These are phyloP conservation scores for Nakazawaea ishiwadae DNA, from an alignment of 805 yeast species.

Conservation along the genomic window DNA sequence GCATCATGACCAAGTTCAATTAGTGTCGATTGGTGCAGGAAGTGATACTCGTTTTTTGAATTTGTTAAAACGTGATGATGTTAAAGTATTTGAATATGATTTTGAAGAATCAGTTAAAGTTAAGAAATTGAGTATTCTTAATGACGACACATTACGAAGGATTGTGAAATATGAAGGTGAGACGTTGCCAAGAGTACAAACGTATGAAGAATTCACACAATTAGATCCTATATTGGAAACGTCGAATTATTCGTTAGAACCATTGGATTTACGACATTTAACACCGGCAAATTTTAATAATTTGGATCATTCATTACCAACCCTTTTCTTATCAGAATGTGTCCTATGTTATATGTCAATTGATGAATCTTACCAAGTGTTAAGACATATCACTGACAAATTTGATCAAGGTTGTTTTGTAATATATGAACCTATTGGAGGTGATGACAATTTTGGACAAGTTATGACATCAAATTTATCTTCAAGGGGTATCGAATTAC, in stretches of 20 bases:
- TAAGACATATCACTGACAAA: slow-evolving; percentile 35
- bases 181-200: too few species aligned
- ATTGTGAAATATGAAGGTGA: slow-evolving; percentile 26
- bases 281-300: slow-evolving; percentile 16
- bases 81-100: slow-evolving; percentile 59
- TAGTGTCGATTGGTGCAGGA: slow-evolving; percentile 76
- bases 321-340: slow-evolving; percentile 68
- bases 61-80: slow-evolving; percentile 29
- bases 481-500: slow-evolving; percentile 57
- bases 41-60: slow-evolving; percentile 68
- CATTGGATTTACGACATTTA: slow-evolving; percentile 47
- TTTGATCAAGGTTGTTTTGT: slow-evolving; percentile 29
- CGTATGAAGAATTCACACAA: slow-evolving; percentile 19
- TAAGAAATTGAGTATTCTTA: slow-evolving; percentile 45
- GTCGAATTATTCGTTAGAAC: slow-evolving; percentile 44
- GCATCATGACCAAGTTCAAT: slow-evolving; percentile 34
- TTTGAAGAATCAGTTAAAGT: slow-evolving; percentile 48
- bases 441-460: slow-evolving; percentile 57
- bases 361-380: slow-evolving; percentile 37
- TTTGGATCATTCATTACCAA: slow-evolving; percentile 38
- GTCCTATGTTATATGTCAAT: slow-evolving; percentile 67
- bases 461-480: slow-evolving; percentile 64
- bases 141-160: slow-evolving; percentile 24
- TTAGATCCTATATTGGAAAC: slow-evolving; percentile 30
- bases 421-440: slow-evolving; percentile 68